phyloP scores from a whole-genome alignment of 306 rosid genomes.

The Quercus engelmannii region DNA sequence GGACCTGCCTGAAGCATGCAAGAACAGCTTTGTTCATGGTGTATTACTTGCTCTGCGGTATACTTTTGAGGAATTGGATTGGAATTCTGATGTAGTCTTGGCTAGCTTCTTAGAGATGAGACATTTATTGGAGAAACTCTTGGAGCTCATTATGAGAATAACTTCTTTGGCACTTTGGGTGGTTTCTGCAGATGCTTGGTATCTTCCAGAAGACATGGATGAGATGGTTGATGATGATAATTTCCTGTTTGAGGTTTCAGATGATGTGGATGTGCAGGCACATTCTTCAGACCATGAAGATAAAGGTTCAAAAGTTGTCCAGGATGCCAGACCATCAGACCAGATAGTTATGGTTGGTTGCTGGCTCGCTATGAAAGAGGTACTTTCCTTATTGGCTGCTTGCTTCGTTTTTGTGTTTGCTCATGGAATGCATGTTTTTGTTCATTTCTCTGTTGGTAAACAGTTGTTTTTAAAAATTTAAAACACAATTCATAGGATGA shows the following conservation, averaged over 20 bases:
- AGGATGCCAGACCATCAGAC: conserved; percentile 59
- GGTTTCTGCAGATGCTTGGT: conserved; percentile 97
- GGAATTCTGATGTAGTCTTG: conserved; percentile 55
- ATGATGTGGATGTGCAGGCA: conserved; percentile 38
- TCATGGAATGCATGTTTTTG: neutral
- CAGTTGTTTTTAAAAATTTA: neutral
- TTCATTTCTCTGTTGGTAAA: neutral
- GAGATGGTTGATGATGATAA: conserved; percentile 64
- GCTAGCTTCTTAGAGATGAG: conserved; percentile 60
- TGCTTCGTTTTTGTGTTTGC: neutral
- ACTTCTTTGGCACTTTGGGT: conserved; percentile 93
- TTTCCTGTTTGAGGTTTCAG: conserved; percentile 57
- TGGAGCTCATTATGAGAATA: conserved; percentile 77
- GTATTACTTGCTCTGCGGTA: conserved; percentile 82
- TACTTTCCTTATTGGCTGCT: conserved; percentile 24
- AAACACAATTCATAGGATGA: neutral
- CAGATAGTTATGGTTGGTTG: conserved; percentile 98
- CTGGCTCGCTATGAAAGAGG: conserved; percentile 99
- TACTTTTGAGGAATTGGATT: conserved; percentile 91
- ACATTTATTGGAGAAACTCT: conserved; percentile 57
- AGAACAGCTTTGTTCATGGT: conserved; percentile 92
- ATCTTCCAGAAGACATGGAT: conserved; percentile 90
- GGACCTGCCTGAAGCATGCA: conserved; percentile 86
- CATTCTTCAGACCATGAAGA: conserved; percentile 44
- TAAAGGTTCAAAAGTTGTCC: conserved; percentile 35